Base-by-base conservation (phyloP, 345 rosid species). In the Boechera divaricarpa region DNA sequence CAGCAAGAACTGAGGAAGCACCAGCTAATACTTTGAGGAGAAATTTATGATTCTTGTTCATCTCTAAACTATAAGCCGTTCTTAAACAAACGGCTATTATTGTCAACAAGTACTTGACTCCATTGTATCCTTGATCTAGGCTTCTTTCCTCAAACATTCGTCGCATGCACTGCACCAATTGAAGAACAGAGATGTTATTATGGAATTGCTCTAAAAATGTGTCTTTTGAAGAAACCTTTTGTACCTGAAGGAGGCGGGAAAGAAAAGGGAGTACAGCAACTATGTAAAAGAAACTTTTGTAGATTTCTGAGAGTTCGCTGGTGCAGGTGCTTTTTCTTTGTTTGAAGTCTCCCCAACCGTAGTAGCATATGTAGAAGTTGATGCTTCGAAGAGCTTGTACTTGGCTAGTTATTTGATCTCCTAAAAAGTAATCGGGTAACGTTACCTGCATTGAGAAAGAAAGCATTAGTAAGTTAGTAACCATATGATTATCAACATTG, bases 241-340 rank as follows among this genome's bases (percentile, higher is more conserved):
- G 63, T 83, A 86, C 97, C 93, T 86, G 93, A 80, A 87, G 70
- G 56, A 88, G 82, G 15, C 93, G 91, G 68, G 83, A 45, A 87
- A 89, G 82, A 49, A 82, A 86, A 55, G 94, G 97, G 28, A 89
- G 16, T 13, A 87, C 69, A 11, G 86, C 91, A 4, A 85, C 77
- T 16, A 85, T 24, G 73, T 86, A 57, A 31, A 81, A 79, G 66
- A 87, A 81, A 1, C 5, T 47, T 5, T 70, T 62, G 31, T 79
- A 88, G 36, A 84, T 74, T 3, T 81, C 15, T 47, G 73, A 83
- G 2, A 7, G 24, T 4, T 3, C 2, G 63, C 95, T 89, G 0
- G 45, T 78, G 76, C 95, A 91, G 0, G 45, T 78, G 76, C 80
- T 86, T 33, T 58, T 29, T 75, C 92, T 90, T 35, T 36, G 60